A percentile compares a stretch with the other conserved stretches of the same genome.
These are phyloP conservation scores for Nicotiana otophora DNA, from an alignment of 257 asterid species.

Conservation along the genomic window DNA sequence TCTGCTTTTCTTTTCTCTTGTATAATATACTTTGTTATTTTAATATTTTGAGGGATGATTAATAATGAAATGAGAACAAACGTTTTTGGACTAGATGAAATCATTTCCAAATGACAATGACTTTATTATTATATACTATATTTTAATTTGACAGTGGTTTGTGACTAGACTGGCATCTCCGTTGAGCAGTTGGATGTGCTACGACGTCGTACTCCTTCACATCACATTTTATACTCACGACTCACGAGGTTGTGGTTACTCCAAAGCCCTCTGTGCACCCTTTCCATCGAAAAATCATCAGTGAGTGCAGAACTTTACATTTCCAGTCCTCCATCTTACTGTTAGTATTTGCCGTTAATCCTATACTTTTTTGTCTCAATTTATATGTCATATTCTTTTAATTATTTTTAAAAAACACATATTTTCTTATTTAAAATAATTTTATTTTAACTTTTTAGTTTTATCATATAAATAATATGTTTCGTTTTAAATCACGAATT, in stretches of 20 bases:
- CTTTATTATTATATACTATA: background rate
- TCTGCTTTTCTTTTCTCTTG: background rate
- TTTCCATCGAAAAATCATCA: background rate
- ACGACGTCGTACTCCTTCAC: background rate
- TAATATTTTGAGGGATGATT: background rate
- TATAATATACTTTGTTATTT: background rate
- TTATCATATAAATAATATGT: background rate
- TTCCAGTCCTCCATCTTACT: background rate
- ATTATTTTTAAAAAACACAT: background rate
- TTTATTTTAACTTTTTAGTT: too few species aligned
- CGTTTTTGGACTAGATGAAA: background rate
- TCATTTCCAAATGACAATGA: background rate
- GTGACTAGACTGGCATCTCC: background rate
- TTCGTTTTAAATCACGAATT: background rate
- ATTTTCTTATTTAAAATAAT: background rate
- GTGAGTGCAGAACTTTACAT: background rate
- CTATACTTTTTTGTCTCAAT: background rate
- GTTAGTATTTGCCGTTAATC: background rate
- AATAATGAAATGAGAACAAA: background rate
- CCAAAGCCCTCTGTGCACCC: background rate
- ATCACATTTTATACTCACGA: background rate
- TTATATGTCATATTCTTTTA: background rate
- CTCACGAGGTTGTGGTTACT: background rate
- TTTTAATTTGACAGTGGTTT: background rate
- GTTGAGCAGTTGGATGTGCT: background rate